Conservation (phyloP, 2,329 filamentous ascomycete genomes). For the Fusarium haematococcum region DNA sequence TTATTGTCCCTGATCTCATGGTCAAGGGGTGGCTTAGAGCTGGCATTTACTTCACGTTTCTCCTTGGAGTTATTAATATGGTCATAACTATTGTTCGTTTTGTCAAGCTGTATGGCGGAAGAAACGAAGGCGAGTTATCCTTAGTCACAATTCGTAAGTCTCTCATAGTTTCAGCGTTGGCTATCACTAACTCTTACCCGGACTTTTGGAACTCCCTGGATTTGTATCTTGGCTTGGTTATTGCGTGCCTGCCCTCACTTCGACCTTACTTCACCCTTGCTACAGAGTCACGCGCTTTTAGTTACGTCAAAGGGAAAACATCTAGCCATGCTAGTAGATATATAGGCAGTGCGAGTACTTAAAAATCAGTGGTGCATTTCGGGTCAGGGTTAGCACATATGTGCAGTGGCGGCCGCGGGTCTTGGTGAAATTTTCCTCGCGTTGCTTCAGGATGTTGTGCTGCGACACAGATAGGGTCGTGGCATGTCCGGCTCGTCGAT, state of each 20-base stretch:
- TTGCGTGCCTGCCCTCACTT: constrained; percentile 20
- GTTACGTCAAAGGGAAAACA: constrained; percentile 9
- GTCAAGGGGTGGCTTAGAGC: constrained; percentile 8
- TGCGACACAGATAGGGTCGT: no score
- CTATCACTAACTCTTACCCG: neutral
- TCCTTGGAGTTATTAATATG: constrained; percentile 29
- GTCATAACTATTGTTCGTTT: constrained; percentile 11
- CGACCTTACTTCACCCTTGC: constrained; percentile 31
- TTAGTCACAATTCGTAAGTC: neutral
- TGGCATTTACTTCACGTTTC: constrained; percentile 20
- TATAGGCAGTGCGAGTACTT: neutral
- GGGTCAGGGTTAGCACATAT: no score
- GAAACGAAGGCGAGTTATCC: neutral
- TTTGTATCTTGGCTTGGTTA: constrained; percentile 19
- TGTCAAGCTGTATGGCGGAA: constrained; percentile 2
- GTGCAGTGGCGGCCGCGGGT: no score
- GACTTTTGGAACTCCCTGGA: constrained; percentile 26
- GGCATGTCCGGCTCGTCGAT: no score
- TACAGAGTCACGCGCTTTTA: constrained; percentile 22
- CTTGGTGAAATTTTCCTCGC: no score
- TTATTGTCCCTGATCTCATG: constrained; percentile 19
- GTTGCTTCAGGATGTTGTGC: no score
- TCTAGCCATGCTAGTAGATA: neutral
- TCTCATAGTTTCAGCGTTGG: rapidly evolving
- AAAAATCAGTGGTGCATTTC: no score